Evolutionary conservation across 768 basidiomycete species (phyloP).

Genomic region (Lentinula detonsa): DNA sequence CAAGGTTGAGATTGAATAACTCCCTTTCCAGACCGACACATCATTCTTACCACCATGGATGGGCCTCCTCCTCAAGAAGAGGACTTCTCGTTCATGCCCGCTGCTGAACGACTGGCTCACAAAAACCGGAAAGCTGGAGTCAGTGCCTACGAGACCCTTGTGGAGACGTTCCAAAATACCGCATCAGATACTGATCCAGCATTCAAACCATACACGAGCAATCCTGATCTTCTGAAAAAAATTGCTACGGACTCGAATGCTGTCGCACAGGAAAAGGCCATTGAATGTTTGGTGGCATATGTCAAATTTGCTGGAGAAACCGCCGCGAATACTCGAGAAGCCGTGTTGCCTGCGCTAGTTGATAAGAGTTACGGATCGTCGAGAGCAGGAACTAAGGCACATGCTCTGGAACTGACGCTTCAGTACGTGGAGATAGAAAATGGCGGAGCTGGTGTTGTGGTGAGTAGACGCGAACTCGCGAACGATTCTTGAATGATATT

Average conservation of each 20-base stretch:
- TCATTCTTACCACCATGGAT: constrained; percentile 54
- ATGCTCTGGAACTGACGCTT: constrained; percentile 78
- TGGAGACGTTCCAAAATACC: constrained; percentile 82
- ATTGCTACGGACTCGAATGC: constrained; percentile 89
- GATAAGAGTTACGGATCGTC: constrained; percentile 95
- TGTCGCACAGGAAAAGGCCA: constrained; percentile 96
- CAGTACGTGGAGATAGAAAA: constrained; percentile 96
- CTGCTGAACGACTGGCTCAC: constrained; percentile 79
- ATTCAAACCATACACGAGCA: constrained; percentile 83
- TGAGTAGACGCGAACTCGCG: constrained; percentile 38
- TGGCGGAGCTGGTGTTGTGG: constrained; percentile 78
- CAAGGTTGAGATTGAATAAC: not conserved
- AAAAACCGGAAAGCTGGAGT: constrained; percentile 99
- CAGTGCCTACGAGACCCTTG: constrained; percentile 84
- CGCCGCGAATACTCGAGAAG: constrained; percentile 72
- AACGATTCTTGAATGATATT: constrained; percentile 16
- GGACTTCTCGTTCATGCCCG: constrained; percentile 78
- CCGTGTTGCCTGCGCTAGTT: constrained; percentile 84
- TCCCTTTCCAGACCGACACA: not conserved
- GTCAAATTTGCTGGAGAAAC: constrained; percentile 91
- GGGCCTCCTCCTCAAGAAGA: constrained; percentile 90
- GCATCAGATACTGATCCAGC: constrained; percentile 92
- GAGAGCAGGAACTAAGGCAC: constrained; percentile 83
- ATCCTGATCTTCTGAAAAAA: constrained; percentile 76
- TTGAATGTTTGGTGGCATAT: constrained; percentile 81